Evolutionary conservation across 1,139 yeast genomes (phyloP).

Genomic region (Yamadazyma dushanensis): DNA sequence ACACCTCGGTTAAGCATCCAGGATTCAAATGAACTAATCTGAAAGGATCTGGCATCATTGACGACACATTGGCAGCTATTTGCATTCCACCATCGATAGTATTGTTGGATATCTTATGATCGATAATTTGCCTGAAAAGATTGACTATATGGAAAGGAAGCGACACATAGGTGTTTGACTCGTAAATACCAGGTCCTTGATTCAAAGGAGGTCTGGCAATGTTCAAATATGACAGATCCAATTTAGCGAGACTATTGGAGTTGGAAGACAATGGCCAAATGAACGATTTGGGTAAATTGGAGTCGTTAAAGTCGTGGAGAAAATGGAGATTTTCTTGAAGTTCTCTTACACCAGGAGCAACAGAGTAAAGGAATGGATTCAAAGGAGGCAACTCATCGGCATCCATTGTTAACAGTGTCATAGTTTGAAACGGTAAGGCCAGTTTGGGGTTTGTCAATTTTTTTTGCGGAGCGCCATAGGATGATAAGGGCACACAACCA

Average conservation of each 20-base stretch:
- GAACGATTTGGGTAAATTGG: slow-evolving; percentile 13
- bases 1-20: slow-evolving; percentile 44
- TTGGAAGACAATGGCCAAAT: slow-evolving; percentile 37
- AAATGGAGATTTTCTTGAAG: slow-evolving; percentile 40
- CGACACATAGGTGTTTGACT: slow-evolving; percentile 45
- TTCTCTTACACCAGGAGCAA: slow-evolving; percentile 38
- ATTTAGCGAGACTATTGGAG: slow-evolving; percentile 18
- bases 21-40: slow-evolving; percentile 54
- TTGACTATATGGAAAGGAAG: slow-evolving; percentile 42
- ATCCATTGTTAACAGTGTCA: slow-evolving; percentile 16
- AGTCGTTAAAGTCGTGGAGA: slow-evolving; percentile 18
- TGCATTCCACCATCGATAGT: slow-evolving; percentile 50
- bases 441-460: not conserved
- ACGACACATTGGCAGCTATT: slow-evolving; percentile 56
- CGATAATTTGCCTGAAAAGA: slow-evolving; percentile 29
- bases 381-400: slow-evolving; percentile 24
- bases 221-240: slow-evolving; percentile 34
- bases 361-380: slow-evolving; percentile 34
- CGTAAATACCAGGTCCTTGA: slow-evolving; percentile 23
- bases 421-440: slow-evolving; percentile 1
- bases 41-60: slow-evolving; percentile 54
- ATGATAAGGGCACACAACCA: not conserved
- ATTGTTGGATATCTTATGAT: slow-evolving; percentile 23
- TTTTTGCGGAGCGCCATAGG: not conserved
- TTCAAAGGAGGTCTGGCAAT: slow-evolving; percentile 40